Base-by-base conservation (phyloP, 352 stramenopile species). In the Pythium sp. region DNA sequence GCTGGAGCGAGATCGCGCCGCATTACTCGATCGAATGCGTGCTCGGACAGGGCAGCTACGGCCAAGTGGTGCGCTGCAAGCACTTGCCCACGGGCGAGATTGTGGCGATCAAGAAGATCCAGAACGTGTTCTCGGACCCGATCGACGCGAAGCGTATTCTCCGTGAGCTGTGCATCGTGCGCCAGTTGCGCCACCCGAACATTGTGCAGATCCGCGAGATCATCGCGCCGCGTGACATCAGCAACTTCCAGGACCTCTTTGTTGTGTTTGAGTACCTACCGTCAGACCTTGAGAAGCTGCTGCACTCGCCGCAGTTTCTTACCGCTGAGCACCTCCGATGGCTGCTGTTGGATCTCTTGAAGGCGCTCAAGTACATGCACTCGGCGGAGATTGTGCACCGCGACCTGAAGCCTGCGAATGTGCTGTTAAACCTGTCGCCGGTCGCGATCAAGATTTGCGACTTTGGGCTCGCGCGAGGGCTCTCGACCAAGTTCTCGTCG, bases 311-410 rank as follows among this genome's bases (percentile, higher is more conserved):
- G 22, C 87, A 95, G 68, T 95, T 94, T 34, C 66, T 95, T 5
- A 95, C 84, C 8, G 87, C 87, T 1, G 87, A 95, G 49, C 87
- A 95, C 65, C 65, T 95, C 64, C 82, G 87, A 4, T 95, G 87
- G 87, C 67, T 95, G n/a, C 72, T 95, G 9, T 64, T 95, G 38
- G 87, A 95, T 73, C 64, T 95, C 46, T 76, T 95, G 49, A 95
- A 95, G 72, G 87, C 87, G 38, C 77, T 95, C 58, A 95, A 95
- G 83, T 95, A 95, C 73, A 94, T 95, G 87, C 87, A 95, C 74
- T 94, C 86, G 24, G 86, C 88, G 5, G 82, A 93, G 72, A 95
- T 97, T 67, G 89, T 97, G 34, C 90, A 97, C 59, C 87, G 90
- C 54, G 90, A 97, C 67, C 69, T 97, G 6, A 97, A 97, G 63